phyloP scores from a whole-genome alignment of 345 rosid genomes.

The Gossypium ekmanianum region DNA sequence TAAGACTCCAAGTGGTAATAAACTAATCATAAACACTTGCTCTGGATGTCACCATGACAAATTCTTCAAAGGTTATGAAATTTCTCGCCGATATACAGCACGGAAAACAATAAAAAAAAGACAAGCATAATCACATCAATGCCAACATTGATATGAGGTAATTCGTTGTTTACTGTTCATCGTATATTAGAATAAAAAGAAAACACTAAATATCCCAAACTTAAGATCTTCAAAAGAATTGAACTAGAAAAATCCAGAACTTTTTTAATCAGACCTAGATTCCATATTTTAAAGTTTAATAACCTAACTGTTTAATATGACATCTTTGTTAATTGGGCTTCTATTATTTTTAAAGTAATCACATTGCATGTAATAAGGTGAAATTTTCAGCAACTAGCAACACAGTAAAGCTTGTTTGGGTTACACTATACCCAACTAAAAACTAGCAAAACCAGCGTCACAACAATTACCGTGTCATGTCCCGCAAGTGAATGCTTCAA shows the following conservation, averaged over 20 bases:
- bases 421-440: no score
- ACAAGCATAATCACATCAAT: conserved; percentile 2
- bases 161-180: background rate
- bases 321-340: background rate
- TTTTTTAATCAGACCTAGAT: background rate
- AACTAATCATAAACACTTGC: background rate
- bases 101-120: background rate
- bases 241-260: background rate
- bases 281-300: background rate
- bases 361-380: background rate
- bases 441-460: no score
- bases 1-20: conserved; percentile 6
- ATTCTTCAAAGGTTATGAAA: background rate
- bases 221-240: background rate
- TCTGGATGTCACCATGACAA: background rate
- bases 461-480: no score
- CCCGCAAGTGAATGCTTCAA: no score
- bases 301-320: background rate
- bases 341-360: background rate
- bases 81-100: background rate
- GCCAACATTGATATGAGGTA: background rate
- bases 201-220: background rate
- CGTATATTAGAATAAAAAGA: background rate
- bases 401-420: no score
- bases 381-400: background rate